Conservation (phyloP, 768 basidiomycete species). For the Amanita pseudoporphyria region DNA sequence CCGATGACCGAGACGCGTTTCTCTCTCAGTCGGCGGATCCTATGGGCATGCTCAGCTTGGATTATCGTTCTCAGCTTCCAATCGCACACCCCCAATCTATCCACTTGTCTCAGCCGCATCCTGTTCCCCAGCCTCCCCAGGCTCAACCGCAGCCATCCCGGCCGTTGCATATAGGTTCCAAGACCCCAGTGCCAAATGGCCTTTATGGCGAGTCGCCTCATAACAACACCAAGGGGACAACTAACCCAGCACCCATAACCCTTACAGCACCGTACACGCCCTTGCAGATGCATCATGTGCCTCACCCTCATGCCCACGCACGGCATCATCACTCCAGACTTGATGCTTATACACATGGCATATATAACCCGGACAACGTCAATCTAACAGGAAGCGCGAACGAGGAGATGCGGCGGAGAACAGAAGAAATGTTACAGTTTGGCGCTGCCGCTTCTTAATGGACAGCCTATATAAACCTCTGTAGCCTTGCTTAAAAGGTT, state of each 20-base stretch:
- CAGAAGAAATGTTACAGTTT: conserved; percentile 42
- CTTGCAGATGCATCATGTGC: conserved; percentile 69
- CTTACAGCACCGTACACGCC: conserved; percentile 51
- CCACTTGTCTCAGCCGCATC: conserved; percentile 14
- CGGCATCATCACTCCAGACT: conserved; percentile 57
- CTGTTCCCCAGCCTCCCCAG: conserved; percentile 12
- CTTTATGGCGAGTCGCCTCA: conserved; percentile 10
- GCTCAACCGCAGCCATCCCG: conserved; percentile 8
- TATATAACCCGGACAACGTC: conserved; percentile 30
- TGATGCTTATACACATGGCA: conserved; percentile 24
- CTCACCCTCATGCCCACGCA: conserved; percentile 71
- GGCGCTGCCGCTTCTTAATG: conserved; percentile 23
- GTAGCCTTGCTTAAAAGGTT: background rate
- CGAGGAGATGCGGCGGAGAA: conserved; percentile 30
- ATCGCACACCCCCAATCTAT: conserved; percentile 11
- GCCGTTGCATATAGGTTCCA: conserved; percentile 15
- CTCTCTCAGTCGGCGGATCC: conserved; percentile 12
- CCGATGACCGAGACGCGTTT: conserved; percentile 7
- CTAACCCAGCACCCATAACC: conserved; percentile 31
- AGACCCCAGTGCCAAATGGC: conserved; percentile 11
- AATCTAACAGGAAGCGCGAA: conserved; percentile 18
- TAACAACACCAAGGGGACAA: conserved; percentile 20
- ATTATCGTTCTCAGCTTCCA: conserved; percentile 13
- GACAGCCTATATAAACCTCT: no score
- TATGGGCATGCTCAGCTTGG: conserved; percentile 13